These are phyloP conservation scores for Nemania sp. DNA, from an alignment of 2,329 filamentous ascomycete genomes.

Conservation along the genomic window DNA sequence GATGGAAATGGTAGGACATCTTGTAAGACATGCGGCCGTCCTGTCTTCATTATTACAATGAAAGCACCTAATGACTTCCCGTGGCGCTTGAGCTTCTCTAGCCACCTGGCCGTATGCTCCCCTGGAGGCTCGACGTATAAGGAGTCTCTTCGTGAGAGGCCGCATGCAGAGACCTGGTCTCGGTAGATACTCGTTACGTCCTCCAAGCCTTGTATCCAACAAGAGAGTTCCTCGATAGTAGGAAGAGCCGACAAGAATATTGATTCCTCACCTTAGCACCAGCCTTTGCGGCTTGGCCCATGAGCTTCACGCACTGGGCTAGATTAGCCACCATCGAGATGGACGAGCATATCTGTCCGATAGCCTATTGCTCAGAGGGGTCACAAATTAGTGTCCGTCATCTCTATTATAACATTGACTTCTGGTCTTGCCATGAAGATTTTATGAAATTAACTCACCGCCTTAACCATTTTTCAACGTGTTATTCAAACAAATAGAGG, in stretches of 20 bases:
- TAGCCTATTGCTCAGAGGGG: constrained; percentile 67
- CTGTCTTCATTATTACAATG: neutral
- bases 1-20: neutral
- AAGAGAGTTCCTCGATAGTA: too few species aligned
- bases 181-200: too few species aligned
- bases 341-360: constrained; percentile 91
- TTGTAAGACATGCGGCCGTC: neutral
- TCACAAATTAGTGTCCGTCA: constrained; percentile 4
- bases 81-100: neutral
- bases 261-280: constrained; percentile 76
- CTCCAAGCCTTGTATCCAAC: too few species aligned
- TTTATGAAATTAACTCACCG: constrained; percentile 36
- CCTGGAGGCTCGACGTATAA: neutral
- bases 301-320: constrained; percentile 77
- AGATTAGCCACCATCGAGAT: constrained; percentile 83
- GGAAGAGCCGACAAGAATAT: neutral
- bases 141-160: neutral
- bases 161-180: neutral
- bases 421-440: neutral
- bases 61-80: neutral
- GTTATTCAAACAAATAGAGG: too few species aligned
- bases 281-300: constrained; percentile 77
- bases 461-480: constrained; percentile 49
- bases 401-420: too few species aligned
- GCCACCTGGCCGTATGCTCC: neutral